Evolutionary conservation across 106 monocot species (phyloP).

Genomic region (Dendrobium catenatum): DNA sequence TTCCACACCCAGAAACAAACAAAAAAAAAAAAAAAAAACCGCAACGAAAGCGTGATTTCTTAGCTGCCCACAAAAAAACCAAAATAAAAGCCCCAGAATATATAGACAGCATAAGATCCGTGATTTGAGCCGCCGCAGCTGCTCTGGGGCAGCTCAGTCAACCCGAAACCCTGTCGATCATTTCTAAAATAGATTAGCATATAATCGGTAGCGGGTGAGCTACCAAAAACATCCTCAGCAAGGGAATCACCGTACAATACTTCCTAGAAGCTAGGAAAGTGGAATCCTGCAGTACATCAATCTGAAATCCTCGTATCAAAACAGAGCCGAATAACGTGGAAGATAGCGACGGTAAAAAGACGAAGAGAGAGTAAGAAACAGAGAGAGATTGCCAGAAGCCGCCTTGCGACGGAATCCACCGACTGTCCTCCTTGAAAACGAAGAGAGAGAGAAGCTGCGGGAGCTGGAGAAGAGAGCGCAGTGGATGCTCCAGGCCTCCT

Average conservation of each 20-base stretch:
- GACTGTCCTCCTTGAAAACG: neutral
- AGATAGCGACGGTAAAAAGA: neutral
- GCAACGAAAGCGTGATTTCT: neutral
- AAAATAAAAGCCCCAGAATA: neutral
- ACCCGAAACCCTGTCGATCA: neutral
- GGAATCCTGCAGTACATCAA: neutral
- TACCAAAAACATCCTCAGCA: conserved; percentile 1
- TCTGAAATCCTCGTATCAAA: neutral
- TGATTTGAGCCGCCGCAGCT: neutral
- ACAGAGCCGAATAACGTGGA: neutral
- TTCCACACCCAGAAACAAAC: neutral
- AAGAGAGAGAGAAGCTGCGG: neutral
- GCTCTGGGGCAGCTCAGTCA: neutral
- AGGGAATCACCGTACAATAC: neutral
- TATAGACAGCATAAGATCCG: neutral
- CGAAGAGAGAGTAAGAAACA: neutral
- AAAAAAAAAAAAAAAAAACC: neutral
- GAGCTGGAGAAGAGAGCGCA: neutral
- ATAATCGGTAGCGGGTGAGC: neutral
- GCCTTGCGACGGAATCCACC: neutral
- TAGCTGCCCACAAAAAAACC: neutral
- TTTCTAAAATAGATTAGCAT: neutral
- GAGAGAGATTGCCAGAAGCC: neutral
- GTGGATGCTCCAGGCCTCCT: neutral
- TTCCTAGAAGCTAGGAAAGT: neutral